Conservation (phyloP, 1,284 basidiomycete species). For the Ganoderma meredithae region DNA sequence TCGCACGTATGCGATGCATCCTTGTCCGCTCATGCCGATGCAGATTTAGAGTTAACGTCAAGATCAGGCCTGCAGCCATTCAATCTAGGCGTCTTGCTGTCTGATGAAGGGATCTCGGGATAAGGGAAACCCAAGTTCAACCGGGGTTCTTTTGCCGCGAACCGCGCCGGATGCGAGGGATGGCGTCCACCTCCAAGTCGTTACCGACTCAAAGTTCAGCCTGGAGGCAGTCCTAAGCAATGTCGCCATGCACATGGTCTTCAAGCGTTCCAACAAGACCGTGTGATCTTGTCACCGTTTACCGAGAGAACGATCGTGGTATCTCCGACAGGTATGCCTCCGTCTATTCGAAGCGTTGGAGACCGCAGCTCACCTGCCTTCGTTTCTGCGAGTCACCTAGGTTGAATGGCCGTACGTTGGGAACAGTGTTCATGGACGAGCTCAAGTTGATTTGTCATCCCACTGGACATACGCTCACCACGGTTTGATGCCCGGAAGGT, state of each 20-base stretch:
- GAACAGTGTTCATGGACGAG: not conserved
- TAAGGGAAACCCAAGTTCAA: not conserved
- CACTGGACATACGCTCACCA: not conserved
- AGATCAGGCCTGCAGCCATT: not conserved
- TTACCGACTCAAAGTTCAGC: not conserved
- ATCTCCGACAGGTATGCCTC: slow-evolving; percentile 8
- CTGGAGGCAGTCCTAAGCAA: not conserved
- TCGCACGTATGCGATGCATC: not conserved
- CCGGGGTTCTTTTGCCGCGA: not conserved
- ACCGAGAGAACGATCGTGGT: not conserved
- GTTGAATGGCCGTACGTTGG: not conserved
- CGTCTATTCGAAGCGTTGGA: not conserved
- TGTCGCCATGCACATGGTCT: not conserved
- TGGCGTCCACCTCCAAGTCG: not conserved
- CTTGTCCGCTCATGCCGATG: not conserved
- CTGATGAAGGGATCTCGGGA: not conserved
- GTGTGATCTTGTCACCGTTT: not conserved
- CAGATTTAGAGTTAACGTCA: not conserved
- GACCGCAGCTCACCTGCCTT: not conserved
- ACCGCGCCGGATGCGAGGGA: not conserved
- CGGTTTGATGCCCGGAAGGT: not conserved
- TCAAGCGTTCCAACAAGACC: not conserved
- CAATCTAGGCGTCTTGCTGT: not conserved
- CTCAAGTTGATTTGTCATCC: not conserved
- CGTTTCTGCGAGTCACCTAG: not conserved